Conservation (phyloP, 1,139 yeast genomes). For the Dujonia santamariae region DNA sequence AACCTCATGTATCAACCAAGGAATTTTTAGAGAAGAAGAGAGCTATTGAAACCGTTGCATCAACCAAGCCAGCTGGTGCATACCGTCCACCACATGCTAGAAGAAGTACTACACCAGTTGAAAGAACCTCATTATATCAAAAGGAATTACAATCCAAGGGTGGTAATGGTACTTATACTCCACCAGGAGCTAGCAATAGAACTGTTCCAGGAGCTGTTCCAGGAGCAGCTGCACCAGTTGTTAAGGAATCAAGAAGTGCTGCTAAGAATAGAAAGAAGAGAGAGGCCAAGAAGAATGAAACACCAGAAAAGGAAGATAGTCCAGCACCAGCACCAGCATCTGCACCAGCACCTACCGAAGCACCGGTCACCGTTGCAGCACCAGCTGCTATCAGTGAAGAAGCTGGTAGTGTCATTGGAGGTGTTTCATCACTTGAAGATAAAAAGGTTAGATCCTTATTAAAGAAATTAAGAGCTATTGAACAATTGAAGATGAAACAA, state of each 20-base stretch:
- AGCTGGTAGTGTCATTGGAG: slow-evolving; percentile 49
- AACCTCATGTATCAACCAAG: slow-evolving; percentile 65
- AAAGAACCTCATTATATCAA: slow-evolving; percentile 53
- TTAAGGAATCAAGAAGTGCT: slow-evolving; percentile 58
- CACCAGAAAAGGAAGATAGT: slow-evolving; percentile 14
- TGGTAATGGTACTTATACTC: slow-evolving; percentile 17
- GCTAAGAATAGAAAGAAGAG: slow-evolving; percentile 78
- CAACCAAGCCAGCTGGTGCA: slow-evolving; percentile 71
- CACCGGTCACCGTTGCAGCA: slow-evolving; percentile 17
- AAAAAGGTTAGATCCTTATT: slow-evolving; percentile 87
- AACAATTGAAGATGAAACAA: slow-evolving; percentile 81
- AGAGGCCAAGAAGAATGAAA: slow-evolving; percentile 53
- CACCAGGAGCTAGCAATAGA: slow-evolving; percentile 24
- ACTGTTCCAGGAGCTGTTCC: slow-evolving; percentile 38
- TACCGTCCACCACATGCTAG: slow-evolving; percentile 97
- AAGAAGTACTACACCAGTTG: slow-evolving; percentile 37
- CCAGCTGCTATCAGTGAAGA: slow-evolving; percentile 17
- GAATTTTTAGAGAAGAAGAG: slow-evolving; percentile 47
- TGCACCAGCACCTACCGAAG: slow-evolving; percentile 20
- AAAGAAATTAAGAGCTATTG: slow-evolving; percentile 93
- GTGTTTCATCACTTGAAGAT: slow-evolving; percentile 72
- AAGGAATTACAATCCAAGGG: slow-evolving; percentile 40
- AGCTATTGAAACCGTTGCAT: slow-evolving; percentile 35
- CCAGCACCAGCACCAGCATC: slow-evolving; percentile 16
- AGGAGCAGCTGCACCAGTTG: slow-evolving; percentile 17